Evolutionary conservation across 495 filamentous ascomycete species (phyloP).

Genomic region (Tetracladium marchalianum): DNA sequence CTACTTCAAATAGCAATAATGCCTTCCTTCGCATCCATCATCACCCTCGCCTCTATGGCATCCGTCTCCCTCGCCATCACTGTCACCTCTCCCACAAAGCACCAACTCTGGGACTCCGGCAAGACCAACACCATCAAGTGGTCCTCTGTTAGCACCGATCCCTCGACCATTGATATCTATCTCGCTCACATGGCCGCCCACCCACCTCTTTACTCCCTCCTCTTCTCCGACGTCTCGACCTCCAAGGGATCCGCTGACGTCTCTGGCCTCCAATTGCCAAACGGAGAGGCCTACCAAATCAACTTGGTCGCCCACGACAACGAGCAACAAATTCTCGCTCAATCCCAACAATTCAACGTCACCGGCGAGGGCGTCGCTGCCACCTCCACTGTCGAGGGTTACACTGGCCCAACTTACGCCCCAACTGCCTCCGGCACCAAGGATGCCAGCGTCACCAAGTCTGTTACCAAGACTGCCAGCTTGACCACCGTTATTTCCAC

Average conservation of each 20-base stretch:
- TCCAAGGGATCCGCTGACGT: conserved; percentile 10
- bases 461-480: too few relatives aligned
- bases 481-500: too few relatives aligned
- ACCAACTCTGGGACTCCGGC: conserved; percentile 12
- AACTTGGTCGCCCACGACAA: conserved; percentile 9
- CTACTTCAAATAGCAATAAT: too few relatives aligned
- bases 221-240: conserved; percentile 12
- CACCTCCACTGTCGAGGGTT: too few relatives aligned
- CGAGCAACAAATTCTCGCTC: conserved; percentile 9
- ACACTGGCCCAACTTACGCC: too few relatives aligned
- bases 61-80: too few relatives aligned
- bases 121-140: conserved; percentile 17
- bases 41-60: too few relatives aligned
- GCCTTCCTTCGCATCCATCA: too few relatives aligned
- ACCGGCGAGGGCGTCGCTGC: not conserved
- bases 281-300: conserved; percentile 16
- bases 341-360: conserved; percentile 16
- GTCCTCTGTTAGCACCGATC: conserved; percentile 11
- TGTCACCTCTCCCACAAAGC: too few relatives aligned
- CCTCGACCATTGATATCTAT: conserved; percentile 12
- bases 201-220: conserved; percentile 1
- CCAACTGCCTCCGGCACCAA: too few relatives aligned
- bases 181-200: conserved; percentile 12
- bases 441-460: too few relatives aligned
- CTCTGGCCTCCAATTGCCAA: conserved; percentile 13